Percentiles rank a stretch among this genome's conserved stretches.
These are phyloP conservation scores for Zarea fungicola DNA, from an alignment of 2,329 filamentous ascomycete species.

Conservation along the genomic window DNA sequence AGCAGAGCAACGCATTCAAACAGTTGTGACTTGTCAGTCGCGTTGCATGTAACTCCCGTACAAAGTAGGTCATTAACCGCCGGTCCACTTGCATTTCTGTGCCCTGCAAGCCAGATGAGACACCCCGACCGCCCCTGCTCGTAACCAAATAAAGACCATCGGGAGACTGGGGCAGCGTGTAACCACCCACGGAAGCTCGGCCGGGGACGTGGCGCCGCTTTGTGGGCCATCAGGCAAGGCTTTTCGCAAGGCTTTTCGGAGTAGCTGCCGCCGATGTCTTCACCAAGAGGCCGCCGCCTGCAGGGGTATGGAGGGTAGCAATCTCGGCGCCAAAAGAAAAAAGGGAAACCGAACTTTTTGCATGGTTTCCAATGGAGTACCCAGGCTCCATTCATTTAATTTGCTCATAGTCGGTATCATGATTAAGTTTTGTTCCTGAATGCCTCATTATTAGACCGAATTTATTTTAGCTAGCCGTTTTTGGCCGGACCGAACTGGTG, in stretches of 20 bases:
- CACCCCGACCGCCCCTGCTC: background rate
- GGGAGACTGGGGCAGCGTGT: slow-evolving; percentile 1
- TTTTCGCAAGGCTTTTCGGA: slow-evolving; percentile 12
- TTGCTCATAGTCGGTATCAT: too few species aligned
- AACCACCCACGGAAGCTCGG: background rate
- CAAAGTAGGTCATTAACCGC: too few species aligned
- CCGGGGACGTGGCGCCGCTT: background rate
- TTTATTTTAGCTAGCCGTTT: too few species aligned
- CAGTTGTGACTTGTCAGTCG: too few species aligned
- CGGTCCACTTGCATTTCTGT: too few species aligned
- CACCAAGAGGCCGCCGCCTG: slow-evolving; percentile 6
- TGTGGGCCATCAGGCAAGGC: background rate
- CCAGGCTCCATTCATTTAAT: too few species aligned
- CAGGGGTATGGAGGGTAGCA: background rate
- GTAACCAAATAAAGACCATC: background rate
- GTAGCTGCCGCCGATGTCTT: background rate
- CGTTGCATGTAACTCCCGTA: too few species aligned
- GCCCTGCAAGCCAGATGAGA: background rate
- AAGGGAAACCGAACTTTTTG: background rate
- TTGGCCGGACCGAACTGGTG: too few species aligned
- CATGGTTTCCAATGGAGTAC: background rate
- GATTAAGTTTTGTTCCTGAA: too few species aligned
- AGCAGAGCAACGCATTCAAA: too few species aligned
- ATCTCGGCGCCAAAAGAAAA: background rate
- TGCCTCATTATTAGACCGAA: too few species aligned